A percentile compares a stretch with the other conserved stretches of the same genome.
These are phyloP conservation scores for Telopea speciosissima DNA, from an alignment of 177 flowering plant genomes.

Conservation along the genomic window DNA sequence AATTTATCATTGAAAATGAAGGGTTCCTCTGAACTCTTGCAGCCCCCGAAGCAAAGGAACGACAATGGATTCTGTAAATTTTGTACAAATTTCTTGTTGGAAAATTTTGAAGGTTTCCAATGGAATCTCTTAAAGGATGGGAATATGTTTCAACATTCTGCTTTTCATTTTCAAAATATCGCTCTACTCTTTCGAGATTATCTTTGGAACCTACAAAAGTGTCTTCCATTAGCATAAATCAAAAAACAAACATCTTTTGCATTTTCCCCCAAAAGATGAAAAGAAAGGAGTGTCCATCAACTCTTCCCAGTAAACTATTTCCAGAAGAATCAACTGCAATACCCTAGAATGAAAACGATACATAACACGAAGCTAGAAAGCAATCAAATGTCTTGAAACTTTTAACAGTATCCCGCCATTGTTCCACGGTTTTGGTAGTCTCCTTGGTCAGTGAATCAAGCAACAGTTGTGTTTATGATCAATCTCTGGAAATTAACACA, in stretches of 20 bases:
- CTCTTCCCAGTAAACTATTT: too few species aligned
- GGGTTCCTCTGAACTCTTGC: conserved; percentile 41
- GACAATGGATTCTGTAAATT: conserved; percentile 15
- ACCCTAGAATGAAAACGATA: too few species aligned
- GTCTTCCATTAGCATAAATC: background rate
- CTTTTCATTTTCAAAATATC: conserved; percentile 13
- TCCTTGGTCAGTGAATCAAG: too few species aligned
- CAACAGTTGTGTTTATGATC: background rate
- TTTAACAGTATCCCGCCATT: too few species aligned
- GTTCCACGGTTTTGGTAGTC: too few species aligned
- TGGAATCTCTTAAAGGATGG: conserved; percentile 10
- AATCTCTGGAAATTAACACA: background rate
- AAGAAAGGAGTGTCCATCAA: too few species aligned
- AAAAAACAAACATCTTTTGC: background rate
- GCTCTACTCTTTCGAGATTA: background rate
- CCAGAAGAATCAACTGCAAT: too few species aligned
- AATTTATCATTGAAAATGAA: conserved; percentile 45
- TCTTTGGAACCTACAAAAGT: conserved; percentile 15
- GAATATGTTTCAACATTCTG: conserved; percentile 3
- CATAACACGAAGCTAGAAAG: too few species aligned
- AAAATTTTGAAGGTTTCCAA: conserved; percentile 6
- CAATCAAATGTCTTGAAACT: too few species aligned
- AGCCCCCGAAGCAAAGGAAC: conserved; percentile 40
- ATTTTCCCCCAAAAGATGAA: too few species aligned
- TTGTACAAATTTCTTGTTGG: conserved; percentile 6